phyloP scores from a whole-genome alignment of 129 eudicot genomes.

The Tagetes erecta region DNA sequence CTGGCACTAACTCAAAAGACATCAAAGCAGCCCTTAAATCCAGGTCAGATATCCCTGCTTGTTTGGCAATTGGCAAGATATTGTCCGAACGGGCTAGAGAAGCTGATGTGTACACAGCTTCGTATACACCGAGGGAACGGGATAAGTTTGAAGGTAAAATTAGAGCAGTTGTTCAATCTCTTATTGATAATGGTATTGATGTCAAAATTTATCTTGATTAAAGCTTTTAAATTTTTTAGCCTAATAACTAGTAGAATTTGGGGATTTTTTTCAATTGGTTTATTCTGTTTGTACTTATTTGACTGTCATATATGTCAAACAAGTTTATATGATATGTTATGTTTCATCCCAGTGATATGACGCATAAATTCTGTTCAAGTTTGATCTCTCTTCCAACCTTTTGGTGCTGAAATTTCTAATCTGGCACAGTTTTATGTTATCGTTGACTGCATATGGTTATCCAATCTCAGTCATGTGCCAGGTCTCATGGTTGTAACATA shows the following conservation, averaged over 20 bases:
- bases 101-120: constrained; percentile 12
- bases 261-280: not conserved
- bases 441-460: too few relatives aligned
- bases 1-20: constrained; percentile 18
- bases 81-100: constrained; percentile 10
- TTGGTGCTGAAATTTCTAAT: too few relatives aligned
- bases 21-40: constrained; percentile 15
- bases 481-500: too few relatives aligned
- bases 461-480: too few relatives aligned
- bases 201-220: constrained; percentile 9
- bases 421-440: too few relatives aligned
- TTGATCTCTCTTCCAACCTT: too few relatives aligned
- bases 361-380: not conserved
- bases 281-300: not conserved
- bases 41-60: constrained; percentile 11
- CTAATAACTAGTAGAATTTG: not conserved
- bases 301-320: not conserved
- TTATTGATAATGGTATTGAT: constrained; percentile 13
- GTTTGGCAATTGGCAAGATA: constrained; percentile 3
- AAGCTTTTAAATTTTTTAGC: not conserved
- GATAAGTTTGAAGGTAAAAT: constrained; percentile 19
- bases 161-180: constrained; percentile 13
- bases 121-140: constrained; percentile 2
- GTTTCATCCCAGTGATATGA: not conserved
- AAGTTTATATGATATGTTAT: not conserved